These are phyloP conservation scores for Kingdonia uniflora DNA, from an alignment of 164 flowering plant genomes.

Conservation along the genomic window DNA sequence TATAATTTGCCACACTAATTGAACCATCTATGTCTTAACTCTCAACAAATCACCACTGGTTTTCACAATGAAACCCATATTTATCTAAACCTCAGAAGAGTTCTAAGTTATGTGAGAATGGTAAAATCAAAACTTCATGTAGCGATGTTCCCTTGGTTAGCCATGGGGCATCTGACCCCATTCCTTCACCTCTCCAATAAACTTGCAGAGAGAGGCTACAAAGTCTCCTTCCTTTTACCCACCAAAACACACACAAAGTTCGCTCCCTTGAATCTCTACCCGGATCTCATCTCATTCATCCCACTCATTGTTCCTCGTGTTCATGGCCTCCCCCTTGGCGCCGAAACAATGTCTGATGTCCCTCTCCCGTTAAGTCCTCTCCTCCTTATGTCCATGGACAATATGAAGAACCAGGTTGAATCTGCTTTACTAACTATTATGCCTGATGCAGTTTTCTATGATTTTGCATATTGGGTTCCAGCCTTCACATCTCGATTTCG, in stretches of 20 bases:
- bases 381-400: neutral
- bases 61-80: too few species aligned
- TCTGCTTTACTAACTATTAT: neutral
- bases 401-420: neutral
- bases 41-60: too few species aligned
- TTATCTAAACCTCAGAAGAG: too few species aligned
- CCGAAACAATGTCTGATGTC: slow-evolving; percentile 1
- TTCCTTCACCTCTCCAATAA: slow-evolving; percentile 10
- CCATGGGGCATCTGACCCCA: slow-evolving; percentile 11
- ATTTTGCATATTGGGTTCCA: slow-evolving; percentile 1
- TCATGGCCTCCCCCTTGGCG: slow-evolving; percentile 2
- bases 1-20: too few species aligned
- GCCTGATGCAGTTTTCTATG: slow-evolving; percentile 1
- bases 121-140: too few species aligned
- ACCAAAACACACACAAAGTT: slow-evolving; percentile 13
- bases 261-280: neutral
- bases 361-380: neutral
- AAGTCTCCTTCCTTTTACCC: slow-evolving; percentile 32
- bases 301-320: slow-evolving; percentile 2
- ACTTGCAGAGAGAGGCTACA: slow-evolving; percentile 20
- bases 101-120: too few species aligned
- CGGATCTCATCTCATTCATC: slow-evolving; percentile 6
- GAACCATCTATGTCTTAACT: too few species aligned
- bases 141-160: slow-evolving; percentile 7
- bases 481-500: neutral